Conservation (phyloP, 805 yeast species). For the Cyberlindnera euphorbiiphila region DNA sequence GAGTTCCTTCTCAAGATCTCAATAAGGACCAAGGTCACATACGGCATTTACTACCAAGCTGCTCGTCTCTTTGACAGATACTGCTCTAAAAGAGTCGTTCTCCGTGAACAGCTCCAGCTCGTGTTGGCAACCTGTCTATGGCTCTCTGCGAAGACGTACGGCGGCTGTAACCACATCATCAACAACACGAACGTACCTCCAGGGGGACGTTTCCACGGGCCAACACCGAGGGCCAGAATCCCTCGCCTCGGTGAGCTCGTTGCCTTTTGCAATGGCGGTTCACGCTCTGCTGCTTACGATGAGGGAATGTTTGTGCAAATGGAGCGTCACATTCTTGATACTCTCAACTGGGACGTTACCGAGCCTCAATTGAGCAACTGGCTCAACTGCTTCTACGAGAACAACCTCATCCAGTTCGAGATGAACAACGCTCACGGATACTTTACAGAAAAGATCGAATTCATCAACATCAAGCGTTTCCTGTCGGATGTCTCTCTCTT, state of each 20-base stretch:
- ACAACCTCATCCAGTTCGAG: conserved; percentile 39
- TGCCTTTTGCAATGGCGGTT: conserved; percentile 61
- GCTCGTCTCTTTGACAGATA: conserved; percentile 84
- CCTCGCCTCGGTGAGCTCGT: conserved; percentile 73
- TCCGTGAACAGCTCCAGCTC: conserved; percentile 82
- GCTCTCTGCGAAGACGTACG: conserved; percentile 85
- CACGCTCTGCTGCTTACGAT: conserved; percentile 55
- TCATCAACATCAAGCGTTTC: conserved; percentile 46
- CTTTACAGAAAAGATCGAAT: conserved; percentile 30
- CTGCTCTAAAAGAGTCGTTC: conserved; percentile 81
- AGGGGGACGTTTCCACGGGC: conserved; percentile 62
- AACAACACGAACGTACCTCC: conserved; percentile 44
- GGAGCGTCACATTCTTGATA: conserved; percentile 72
- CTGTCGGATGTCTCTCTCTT: conserved; percentile 46
- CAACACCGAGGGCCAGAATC: conserved; percentile 69
- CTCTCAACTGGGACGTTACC: conserved; percentile 69
- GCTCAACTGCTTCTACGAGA: conserved; percentile 39
- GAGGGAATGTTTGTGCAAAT: conserved; percentile 75
- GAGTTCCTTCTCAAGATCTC: conserved; percentile 77
- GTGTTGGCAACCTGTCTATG: conserved; percentile 90
- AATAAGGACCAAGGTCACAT: conserved; percentile 57
- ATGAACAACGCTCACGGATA: conserved; percentile 24
- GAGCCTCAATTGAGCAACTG: conserved; percentile 58
- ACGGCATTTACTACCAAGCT: conserved; percentile 64
- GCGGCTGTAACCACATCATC: conserved; percentile 67